phyloP scores from a whole-genome alignment of 2,329 filamentous ascomycete species.

The Sporothrix variecibatus region DNA sequence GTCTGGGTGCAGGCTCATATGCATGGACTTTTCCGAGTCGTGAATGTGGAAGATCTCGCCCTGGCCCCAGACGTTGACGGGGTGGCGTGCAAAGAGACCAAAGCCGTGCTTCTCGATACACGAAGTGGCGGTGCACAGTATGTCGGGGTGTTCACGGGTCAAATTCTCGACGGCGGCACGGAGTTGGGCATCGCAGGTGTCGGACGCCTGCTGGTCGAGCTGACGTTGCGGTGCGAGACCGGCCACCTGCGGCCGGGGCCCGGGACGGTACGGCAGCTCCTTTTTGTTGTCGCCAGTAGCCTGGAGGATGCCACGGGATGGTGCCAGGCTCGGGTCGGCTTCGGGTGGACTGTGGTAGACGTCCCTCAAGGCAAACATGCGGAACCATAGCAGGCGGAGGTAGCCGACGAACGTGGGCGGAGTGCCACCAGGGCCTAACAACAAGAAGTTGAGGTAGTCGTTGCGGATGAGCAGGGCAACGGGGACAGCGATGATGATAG shows the following conservation, averaged over 20 bases:
- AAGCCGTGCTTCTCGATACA: constrained; percentile 83
- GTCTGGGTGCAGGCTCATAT: constrained; percentile 76
- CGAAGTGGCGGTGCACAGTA: constrained; percentile 64
- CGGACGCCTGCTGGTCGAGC: constrained; percentile 64
- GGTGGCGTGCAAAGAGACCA: constrained; percentile 68
- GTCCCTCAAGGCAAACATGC: constrained; percentile 69
- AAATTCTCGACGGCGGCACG: constrained; percentile 56
- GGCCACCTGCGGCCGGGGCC: constrained; percentile 65
- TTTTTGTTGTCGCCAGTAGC: constrained; percentile 16
- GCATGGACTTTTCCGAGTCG: constrained; percentile 72
- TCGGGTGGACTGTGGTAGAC: constrained; percentile 61
- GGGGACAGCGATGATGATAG: constrained; percentile 54
- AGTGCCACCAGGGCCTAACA: constrained; percentile 77
- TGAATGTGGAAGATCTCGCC: constrained; percentile 86
- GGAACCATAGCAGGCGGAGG: constrained; percentile 71
- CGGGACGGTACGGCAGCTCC: constrained; percentile 61
- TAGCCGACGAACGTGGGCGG: constrained; percentile 74
- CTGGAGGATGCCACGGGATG: constrained; percentile 60
- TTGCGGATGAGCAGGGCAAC: constrained; percentile 58
- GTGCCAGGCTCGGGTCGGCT: constrained; percentile 53
- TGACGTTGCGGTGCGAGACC: constrained; percentile 84
- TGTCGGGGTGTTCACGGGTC: constrained; percentile 43
- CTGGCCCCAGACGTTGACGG: constrained; percentile 69
- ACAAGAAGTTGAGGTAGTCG: constrained; percentile 75
- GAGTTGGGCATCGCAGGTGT: constrained; percentile 57